A percentile compares a stretch with the other conserved stretches of the same genome.
Evolutionary conservation across 2,329 filamentous ascomycete species (phyloP).

Genomic region (Diaporthe longicolla): DNA sequence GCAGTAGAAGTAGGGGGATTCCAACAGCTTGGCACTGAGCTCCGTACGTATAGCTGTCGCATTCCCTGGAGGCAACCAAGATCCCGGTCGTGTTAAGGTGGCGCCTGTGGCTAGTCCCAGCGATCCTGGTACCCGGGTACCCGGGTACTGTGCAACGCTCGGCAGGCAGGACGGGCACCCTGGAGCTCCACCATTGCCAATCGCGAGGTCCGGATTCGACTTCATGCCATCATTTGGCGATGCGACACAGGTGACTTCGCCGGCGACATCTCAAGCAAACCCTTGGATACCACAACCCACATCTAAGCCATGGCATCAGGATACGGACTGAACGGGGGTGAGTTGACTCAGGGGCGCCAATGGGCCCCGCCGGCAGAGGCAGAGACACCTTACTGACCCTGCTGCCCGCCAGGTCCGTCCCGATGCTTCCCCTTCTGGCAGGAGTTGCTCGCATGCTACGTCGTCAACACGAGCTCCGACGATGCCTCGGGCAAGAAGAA

Average conservation of each 20-base stretch:
- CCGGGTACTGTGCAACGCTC: slow-evolving; percentile 16
- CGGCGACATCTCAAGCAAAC: slow-evolving; percentile 23
- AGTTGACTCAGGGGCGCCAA: slow-evolving; percentile 46
- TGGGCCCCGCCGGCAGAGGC: slow-evolving; percentile 42
- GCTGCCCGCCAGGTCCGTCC: slow-evolving; percentile 63
- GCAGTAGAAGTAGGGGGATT: neutral
- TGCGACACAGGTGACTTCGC: slow-evolving; percentile 35
- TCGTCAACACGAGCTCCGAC: slow-evolving; percentile 88
- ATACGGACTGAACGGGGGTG: slow-evolving; percentile 58
- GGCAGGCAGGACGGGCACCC: slow-evolving; percentile 21
- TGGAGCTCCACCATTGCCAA: slow-evolving; percentile 31
- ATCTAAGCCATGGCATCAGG: slow-evolving; percentile 44
- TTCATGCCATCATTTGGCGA: slow-evolving; percentile 38
- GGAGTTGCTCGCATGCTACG: slow-evolving; percentile 98
- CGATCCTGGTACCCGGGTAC: slow-evolving; percentile 7
- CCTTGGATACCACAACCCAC: slow-evolving; percentile 25
- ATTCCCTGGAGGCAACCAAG: slow-evolving; percentile 21
- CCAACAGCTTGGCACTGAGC: slow-evolving; percentile 29
- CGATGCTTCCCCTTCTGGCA: slow-evolving; percentile 99
- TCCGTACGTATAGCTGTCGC: slow-evolving; percentile 29
- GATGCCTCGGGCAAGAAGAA: slow-evolving; percentile 88
- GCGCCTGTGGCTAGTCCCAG: slow-evolving; percentile 22
- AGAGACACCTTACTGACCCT: slow-evolving; percentile 38
- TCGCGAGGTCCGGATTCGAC: slow-evolving; percentile 36
- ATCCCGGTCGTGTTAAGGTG: slow-evolving; percentile 26